A percentile compares a stretch with the other conserved stretches of the same genome.
Evolutionary conservation across 176 grass and related monocot genomes (phyloP).

Genomic region (Triticum monococcum): DNA sequence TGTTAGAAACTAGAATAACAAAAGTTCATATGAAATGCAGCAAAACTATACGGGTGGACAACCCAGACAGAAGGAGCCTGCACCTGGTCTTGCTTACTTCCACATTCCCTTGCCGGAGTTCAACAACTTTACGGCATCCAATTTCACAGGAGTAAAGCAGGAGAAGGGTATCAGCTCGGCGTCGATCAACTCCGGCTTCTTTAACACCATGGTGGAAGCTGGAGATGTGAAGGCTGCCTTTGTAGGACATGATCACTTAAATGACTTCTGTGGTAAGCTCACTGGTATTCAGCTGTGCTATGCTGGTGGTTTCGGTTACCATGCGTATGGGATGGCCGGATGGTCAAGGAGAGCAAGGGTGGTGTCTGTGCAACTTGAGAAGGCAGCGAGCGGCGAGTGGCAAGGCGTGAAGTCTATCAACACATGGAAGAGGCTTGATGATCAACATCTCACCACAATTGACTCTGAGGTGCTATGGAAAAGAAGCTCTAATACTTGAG

Average conservation of each 20-base stretch:
- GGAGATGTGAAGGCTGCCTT: conserved; percentile 88
- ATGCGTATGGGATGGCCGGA: conserved; percentile 88
- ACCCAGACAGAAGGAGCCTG: conserved; percentile 58
- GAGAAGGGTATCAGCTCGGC: conserved; percentile 72
- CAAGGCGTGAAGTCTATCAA: conserved; percentile 80
- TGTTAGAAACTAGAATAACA: background rate
- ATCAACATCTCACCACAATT: conserved; percentile 65
- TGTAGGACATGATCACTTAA: conserved; percentile 83
- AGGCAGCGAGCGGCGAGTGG: conserved; percentile 55
- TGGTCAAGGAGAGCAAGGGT: conserved; percentile 93
- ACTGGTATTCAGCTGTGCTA: conserved; percentile 81
- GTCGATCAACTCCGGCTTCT: conserved; percentile 90
- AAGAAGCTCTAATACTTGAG: conserved; percentile 60
- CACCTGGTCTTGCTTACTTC: conserved; percentile 80
- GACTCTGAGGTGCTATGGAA: conserved; percentile 85
- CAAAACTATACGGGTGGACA: conserved; percentile 45
- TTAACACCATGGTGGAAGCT: conserved; percentile 68
- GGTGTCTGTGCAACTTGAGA: conserved; percentile 72
- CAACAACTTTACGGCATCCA: conserved; percentile 52
- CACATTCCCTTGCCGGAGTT: conserved; percentile 94
- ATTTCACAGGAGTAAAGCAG: conserved; percentile 77
- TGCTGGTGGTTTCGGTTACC: conserved; percentile 91
- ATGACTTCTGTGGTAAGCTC: conserved; percentile 85
- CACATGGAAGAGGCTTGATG: conserved; percentile 95
- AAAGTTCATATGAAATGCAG: conserved; percentile 44